Percentiles rank a stretch among this genome's conserved stretches.
Evolutionary conservation across 2,329 filamentous ascomycete genomes (phyloP).

Genomic region (Aspergillus sp.): DNA sequence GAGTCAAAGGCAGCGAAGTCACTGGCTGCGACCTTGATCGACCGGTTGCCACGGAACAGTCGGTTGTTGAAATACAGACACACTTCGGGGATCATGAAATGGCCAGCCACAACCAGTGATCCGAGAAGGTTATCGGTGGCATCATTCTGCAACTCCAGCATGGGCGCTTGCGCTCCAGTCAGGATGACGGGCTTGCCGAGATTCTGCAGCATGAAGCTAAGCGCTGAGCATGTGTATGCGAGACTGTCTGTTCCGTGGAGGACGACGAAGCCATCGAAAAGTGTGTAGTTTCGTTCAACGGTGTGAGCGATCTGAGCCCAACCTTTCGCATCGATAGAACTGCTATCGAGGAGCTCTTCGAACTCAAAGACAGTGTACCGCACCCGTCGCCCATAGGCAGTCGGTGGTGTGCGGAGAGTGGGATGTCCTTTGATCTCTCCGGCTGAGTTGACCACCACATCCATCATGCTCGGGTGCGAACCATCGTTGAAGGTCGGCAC

Average conservation of each 20-base stretch:
- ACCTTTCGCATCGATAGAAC: slow-evolving; percentile 80
- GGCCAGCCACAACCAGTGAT: slow-evolving; percentile 84
- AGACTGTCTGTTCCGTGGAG: slow-evolving; percentile 89
- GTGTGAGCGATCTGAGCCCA: slow-evolving; percentile 82
- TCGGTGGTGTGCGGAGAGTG: slow-evolving; percentile 76
- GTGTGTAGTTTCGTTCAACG: slow-evolving; percentile 80
- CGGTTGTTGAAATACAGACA: slow-evolving; percentile 93
- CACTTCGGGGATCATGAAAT: slow-evolving; percentile 90
- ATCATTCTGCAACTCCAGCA: slow-evolving; percentile 87
- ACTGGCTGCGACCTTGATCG: slow-evolving; percentile 83
- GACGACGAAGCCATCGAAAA: slow-evolving; percentile 88
- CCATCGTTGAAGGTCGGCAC: slow-evolving; percentile 84
- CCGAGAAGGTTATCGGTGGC: slow-evolving; percentile 88
- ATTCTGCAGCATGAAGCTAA: slow-evolving; percentile 91
- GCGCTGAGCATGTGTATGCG: slow-evolving; percentile 82
- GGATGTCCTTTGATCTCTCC: slow-evolving; percentile 57
- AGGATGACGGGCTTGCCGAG: slow-evolving; percentile 88
- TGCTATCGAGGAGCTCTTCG: slow-evolving; percentile 80
- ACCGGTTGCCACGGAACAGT: slow-evolving; percentile 83
- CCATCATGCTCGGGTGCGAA: slow-evolving; percentile 57
- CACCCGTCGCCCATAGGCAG: slow-evolving; percentile 76
- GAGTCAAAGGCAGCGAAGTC: slow-evolving; percentile 85
- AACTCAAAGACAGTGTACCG: slow-evolving; percentile 86
- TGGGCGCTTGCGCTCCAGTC: slow-evolving; percentile 80
- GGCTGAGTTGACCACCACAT: slow-evolving; percentile 55